These are phyloP conservation scores for Apiospora saccharicola DNA, from an alignment of 2,329 filamentous ascomycete species.

Conservation along the genomic window DNA sequence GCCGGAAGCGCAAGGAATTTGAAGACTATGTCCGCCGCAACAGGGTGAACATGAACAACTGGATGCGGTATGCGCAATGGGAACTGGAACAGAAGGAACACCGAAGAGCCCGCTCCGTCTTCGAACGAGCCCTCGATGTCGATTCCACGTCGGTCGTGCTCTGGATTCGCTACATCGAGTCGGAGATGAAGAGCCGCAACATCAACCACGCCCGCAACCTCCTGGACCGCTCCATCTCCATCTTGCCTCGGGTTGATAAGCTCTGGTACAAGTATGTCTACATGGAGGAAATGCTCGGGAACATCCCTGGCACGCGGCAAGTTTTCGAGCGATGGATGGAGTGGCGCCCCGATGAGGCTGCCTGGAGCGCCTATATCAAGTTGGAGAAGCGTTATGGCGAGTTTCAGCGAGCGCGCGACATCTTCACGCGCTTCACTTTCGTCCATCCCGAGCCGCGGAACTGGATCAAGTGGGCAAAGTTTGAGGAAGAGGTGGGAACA, in stretches of 20 bases:
- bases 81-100: conserved; percentile 99
- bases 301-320: conserved; percentile 88
- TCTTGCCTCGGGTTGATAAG: conserved; percentile 90
- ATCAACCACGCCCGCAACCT: conserved; percentile 97
- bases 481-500: conserved; percentile 94
- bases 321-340: conserved; percentile 99
- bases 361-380: conserved; percentile 97
- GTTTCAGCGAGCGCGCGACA: conserved; percentile 85
- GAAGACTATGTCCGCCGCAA: conserved; percentile 98
- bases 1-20: conserved; percentile 93
- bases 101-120: conserved; percentile 87
- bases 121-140: conserved; percentile 92
- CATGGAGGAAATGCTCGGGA: conserved; percentile 97
- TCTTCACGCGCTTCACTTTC: conserved; percentile 89
- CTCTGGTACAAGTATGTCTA: conserved; percentile 99
- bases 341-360: conserved; percentile 96
- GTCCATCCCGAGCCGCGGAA: conserved; percentile 95
- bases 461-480: conserved; percentile 98
- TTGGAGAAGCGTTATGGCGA: conserved; percentile 95
- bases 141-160: conserved; percentile 85
- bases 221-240: conserved; percentile 91
- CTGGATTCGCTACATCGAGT: conserved; percentile 94
- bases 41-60: conserved; percentile 96
- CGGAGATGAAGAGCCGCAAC: conserved; percentile 93
- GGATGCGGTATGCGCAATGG: conserved; percentile 97